These are phyloP conservation scores for Candida glucosophila DNA, from an alignment of 1,139 yeast species.

Conservation along the genomic window DNA sequence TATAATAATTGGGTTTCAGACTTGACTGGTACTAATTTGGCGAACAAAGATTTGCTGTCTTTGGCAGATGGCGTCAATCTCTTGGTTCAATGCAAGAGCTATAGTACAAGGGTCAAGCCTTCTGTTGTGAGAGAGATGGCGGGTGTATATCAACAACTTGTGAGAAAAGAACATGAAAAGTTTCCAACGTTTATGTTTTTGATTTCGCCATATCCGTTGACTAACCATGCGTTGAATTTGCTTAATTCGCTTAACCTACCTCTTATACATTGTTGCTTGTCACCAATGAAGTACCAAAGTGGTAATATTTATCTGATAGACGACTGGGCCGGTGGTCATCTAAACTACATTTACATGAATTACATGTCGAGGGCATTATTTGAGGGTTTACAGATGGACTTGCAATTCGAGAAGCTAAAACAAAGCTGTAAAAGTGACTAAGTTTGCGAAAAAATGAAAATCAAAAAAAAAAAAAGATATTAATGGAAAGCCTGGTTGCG, in stretches of 20 bases:
- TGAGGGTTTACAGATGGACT: conserved; percentile 28
- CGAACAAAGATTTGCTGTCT: conserved; percentile 6
- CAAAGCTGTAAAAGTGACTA: not conserved
- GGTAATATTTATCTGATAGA: conserved; percentile 23
- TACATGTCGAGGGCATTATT: conserved; percentile 29
- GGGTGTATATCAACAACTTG: conserved; percentile 44
- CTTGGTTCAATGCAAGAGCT: conserved; percentile 54
- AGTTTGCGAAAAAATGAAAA: not conserved
- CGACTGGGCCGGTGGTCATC: conserved; percentile 33
- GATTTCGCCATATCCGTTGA: conserved; percentile 54
- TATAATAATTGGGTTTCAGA: conserved; percentile 11
- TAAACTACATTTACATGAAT: conserved; percentile 38
- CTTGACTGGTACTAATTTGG: conserved; percentile 4
- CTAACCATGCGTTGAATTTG: conserved; percentile 50
- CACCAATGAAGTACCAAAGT: conserved; percentile 16
- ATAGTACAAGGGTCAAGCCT: conserved; percentile 39
- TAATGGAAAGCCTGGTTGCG: no score
- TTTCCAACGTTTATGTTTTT: conserved; percentile 23
- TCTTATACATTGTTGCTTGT: conserved; percentile 40
- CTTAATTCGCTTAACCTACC: conserved; percentile 50
- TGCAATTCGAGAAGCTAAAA: conserved; percentile 3
- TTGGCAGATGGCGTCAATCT: conserved; percentile 21
- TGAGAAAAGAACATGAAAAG: conserved; percentile 15
- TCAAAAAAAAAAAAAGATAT: no score
- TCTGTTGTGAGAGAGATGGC: conserved; percentile 48